Percentiles rank a stretch among this genome's conserved stretches.
These are phyloP conservation scores for Debaryomyces nepalensis DNA, from an alignment of 1,139 yeast species.

Conservation along the genomic window DNA sequence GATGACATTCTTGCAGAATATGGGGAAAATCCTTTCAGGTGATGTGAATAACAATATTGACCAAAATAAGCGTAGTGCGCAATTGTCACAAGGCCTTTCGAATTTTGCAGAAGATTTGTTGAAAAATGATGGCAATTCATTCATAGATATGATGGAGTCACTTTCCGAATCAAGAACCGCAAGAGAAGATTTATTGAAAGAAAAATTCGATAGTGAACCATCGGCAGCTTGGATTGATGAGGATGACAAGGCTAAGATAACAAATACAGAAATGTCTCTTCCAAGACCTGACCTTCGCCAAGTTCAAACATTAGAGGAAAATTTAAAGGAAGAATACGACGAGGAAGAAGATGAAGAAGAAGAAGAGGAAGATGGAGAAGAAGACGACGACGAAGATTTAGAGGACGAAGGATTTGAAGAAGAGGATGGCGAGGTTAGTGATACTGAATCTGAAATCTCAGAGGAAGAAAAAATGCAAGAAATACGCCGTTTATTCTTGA, in stretches of 20 bases:
- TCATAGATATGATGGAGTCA: conserved; percentile 78
- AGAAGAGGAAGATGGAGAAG: conserved; percentile 27
- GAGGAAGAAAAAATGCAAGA: conserved; percentile 75
- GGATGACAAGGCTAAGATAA: conserved; percentile 20
- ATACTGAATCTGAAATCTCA: conserved; percentile 50
- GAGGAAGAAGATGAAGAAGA: conserved; percentile 21
- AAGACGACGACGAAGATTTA: conserved; percentile 31
- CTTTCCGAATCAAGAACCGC: conserved; percentile 62
- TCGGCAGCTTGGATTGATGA: conserved; percentile 30
- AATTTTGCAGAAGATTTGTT: conserved; percentile 79
- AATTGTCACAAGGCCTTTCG: conserved; percentile 45
- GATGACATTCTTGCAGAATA: conserved; percentile 31
- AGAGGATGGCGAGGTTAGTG: conserved; percentile 37
- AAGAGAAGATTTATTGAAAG: conserved; percentile 46
- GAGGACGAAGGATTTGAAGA: conserved; percentile 38
- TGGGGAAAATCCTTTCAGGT: conserved; percentile 29
- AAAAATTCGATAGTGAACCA: conserved; percentile 15
- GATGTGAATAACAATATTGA: conserved; percentile 18
- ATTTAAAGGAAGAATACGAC: conserved; percentile 29
- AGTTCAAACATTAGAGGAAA: not conserved
- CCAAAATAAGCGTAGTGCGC: conserved; percentile 20
- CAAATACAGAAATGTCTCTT: conserved; percentile 2
- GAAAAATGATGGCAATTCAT: conserved; percentile 73
- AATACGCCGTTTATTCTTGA: conserved; percentile 74
- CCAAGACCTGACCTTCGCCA: conserved; percentile 5